Evolutionary conservation across 345 rosid genomes (phyloP), one percentile per base, ranked within the genome.

Genomic region (Lagerstroemia speciosa): DNA sequence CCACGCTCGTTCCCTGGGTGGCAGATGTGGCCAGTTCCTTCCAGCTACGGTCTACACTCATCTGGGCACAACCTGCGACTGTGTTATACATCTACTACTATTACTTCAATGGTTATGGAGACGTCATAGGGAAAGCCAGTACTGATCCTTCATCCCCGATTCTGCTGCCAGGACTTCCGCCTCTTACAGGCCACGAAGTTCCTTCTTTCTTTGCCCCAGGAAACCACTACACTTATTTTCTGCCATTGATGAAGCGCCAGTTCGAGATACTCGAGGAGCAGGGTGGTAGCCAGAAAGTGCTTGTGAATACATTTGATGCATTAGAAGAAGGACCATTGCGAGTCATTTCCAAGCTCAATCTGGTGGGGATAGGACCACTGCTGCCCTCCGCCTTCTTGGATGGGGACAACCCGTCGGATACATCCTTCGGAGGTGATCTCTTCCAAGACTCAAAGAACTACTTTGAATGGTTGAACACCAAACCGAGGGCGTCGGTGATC

Each of bases 51-150:
- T 46, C 80, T 0, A 71, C 81, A 0, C 70, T 77, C 3, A 78
- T 87, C 11, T 92, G 98, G 90, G 75, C 70, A 16, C 96, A 92
- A n/a, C 86, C 96, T 0, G 89, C 98, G 0, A 78, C 82, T 0
- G 88, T 87, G 5, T 75, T 92, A 0, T 83, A 76, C 67, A 68
- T 87, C 37, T 87, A 87, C 69, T 79, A 87, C 70, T 16, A 83
- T 73, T 78, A 79, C 82, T 84, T 89, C 64, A 65, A 80, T 45
- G 81, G 84, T 5, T 81, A 79, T 3, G 68, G 9, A 2, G 80
- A 83, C 31, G 46, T 33, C 12, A 78, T 87, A 33, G 40, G 27
- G 3, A 32, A 4, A 1, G 67, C 62, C 9, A 5, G 43, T 20
- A 33, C 45, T 66, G 84, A 74, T 22, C 58, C 61, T 0, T 53